These are phyloP conservation scores for Jatropha podagrica DNA, from an alignment of 441 rosid genomes.

Conservation along the genomic window DNA sequence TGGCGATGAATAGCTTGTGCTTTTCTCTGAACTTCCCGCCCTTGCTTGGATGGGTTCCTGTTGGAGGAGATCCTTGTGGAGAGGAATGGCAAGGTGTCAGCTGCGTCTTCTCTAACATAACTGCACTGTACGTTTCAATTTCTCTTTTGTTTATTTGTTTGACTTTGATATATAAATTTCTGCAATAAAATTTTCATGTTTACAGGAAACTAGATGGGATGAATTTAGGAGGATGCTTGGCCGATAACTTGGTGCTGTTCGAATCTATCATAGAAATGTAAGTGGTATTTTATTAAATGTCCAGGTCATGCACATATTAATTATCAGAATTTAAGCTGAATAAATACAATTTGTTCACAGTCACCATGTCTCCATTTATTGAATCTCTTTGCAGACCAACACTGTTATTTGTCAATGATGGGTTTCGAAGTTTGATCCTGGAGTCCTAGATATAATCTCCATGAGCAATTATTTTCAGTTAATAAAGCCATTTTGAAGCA, in stretches of 20 bases:
- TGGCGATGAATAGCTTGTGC: slow-evolving; percentile 67
- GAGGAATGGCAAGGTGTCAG: slow-evolving; percentile 84
- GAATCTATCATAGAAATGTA: slow-evolving; percentile 64
- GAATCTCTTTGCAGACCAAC: not conserved
- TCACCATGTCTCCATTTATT: not conserved
- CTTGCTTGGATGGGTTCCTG: slow-evolving; percentile 62
- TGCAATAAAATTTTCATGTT: slow-evolving; percentile 11
- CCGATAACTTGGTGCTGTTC: slow-evolving; percentile 47
- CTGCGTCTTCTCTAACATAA: slow-evolving; percentile 74
- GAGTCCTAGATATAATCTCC: not conserved
- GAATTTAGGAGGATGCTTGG: slow-evolving; percentile 67
- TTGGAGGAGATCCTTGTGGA: slow-evolving; percentile 97
- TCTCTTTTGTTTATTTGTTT: slow-evolving; percentile 7
- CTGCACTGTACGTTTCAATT: slow-evolving; percentile 53
- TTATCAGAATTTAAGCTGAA: not conserved
- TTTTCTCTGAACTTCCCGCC: slow-evolving; percentile 63
- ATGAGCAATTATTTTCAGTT: no score
- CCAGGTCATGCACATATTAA: no score
- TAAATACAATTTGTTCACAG: not conserved
- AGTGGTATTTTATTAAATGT: slow-evolving; percentile 22
- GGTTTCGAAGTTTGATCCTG: not conserved
- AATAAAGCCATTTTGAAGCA: not conserved
- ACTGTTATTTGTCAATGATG: not conserved
- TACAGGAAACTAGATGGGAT: slow-evolving; percentile 63
- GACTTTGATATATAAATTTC: not conserved